Evolutionary conservation across 75 land plant genomes (phyloP), one percentile per base, ranked within the genome.

Genomic region (Cunninghamia lanceolata): DNA sequence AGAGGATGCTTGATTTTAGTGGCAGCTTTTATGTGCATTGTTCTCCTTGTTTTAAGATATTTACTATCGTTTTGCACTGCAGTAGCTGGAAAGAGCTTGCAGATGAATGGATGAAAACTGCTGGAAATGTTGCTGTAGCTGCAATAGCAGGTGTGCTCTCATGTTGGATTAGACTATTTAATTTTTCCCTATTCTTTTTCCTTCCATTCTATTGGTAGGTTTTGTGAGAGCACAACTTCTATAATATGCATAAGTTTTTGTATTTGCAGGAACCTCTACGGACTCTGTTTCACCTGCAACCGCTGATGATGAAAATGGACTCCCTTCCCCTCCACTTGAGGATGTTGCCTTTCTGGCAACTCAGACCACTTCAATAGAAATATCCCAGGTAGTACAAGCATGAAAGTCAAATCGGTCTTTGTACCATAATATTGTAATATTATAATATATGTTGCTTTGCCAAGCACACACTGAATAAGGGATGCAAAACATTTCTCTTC

Each of bases 291-390:
- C 89, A 43, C 92, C 87, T 59, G 88, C 91, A 78, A 88, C 73
- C 82, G 70, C 85, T 28, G 96, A 90, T 71, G 91, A 92, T 50
- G 94, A 88, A 53, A 92, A 91, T 50, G 98, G 98, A 30, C 92
- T 96, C 34, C 98, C 98, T 28, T 95, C 95, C 34, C 96, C 98
- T 75, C 96, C 98, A 71, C 53, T 96, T 14, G 98, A 96, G 79
- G 95, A 93, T 53, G 92, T 88, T 84, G 93, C 92, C 52, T 93
- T 95, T 70, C 85, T 94, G 43, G 84, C 95, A 56, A 86, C 91
- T 38, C 93, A 86, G 17, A 80, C 91, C 25, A 84, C 90, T 82
- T 85, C 92, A 45, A 83, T 94, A 42, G 95, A 94, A 86, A 89
- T 96, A 56, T 89, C 93, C 42, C 90, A 93, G 93, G 95, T 95